Evolutionary conservation across 78 protist genomes (phyloP).

Genomic region (Planoprotostelium fungivorum): DNA sequence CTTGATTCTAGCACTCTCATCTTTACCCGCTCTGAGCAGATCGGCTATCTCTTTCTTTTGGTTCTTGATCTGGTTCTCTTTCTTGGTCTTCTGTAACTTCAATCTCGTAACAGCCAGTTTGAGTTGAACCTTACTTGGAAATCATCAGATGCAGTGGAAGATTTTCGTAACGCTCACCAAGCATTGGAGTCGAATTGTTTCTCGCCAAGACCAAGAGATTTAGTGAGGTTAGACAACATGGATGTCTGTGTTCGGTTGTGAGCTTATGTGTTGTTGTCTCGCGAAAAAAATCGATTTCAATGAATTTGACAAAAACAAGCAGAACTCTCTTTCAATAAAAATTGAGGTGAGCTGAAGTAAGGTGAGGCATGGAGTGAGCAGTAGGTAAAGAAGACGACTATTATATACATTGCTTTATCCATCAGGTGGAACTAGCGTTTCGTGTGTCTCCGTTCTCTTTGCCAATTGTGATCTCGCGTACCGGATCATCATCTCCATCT

Average conservation of each 20-base stretch:
- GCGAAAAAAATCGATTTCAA: too few relatives aligned
- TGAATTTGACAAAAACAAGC: too few relatives aligned
- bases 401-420: too few relatives aligned
- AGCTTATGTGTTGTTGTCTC: too few relatives aligned
- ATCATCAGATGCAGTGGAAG: neutral
- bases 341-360: too few relatives aligned
- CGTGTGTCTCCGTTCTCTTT: too few relatives aligned
- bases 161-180: neutral
- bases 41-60: constrained; percentile 56
- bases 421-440: too few relatives aligned
- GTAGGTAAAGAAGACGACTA: too few relatives aligned
- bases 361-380: too few relatives aligned
- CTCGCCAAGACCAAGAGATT: neutral
- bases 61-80: constrained; percentile 29
- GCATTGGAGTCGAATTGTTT: neutral
- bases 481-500: neutral
- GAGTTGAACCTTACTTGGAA: constrained; percentile 39
- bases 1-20: constrained; percentile 45
- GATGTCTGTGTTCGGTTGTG: neutral
- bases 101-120: constrained; percentile 56
- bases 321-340: too few relatives aligned
- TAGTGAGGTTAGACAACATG: neutral
- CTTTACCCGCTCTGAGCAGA: constrained; percentile 32
- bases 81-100: constrained; percentile 35
- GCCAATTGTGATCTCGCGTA: neutral